Percentiles rank a stretch among this genome's conserved stretches.
Evolutionary conservation across 2,329 filamentous ascomycete genomes (phyloP).

Genomic region (Aspergillus proliferans): DNA sequence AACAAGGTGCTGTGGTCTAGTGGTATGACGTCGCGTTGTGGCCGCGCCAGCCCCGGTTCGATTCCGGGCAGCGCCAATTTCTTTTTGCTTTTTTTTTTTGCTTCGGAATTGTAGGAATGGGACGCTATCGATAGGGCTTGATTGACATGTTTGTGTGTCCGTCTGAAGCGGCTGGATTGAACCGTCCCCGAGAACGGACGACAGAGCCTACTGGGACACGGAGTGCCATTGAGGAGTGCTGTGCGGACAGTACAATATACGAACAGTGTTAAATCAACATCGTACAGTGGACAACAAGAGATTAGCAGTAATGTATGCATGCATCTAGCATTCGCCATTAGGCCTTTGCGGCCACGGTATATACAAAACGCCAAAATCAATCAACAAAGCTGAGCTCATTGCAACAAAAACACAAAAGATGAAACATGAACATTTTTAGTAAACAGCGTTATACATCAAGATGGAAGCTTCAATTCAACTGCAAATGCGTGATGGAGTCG

Average conservation of each 20-base stretch:
- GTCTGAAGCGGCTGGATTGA: too few relatives aligned
- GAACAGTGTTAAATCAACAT: too few relatives aligned
- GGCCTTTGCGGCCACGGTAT: neutral
- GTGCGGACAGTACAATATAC: too few relatives aligned
- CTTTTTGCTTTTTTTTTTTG: neutral
- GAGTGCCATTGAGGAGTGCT: too few relatives aligned
- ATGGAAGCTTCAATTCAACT: neutral
- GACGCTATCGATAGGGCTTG: too few relatives aligned
- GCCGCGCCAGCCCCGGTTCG: neutral
- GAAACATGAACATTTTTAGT: neutral
- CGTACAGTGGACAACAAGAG: too few relatives aligned
- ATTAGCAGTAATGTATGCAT: too few relatives aligned
- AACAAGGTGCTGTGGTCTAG: slow-evolving; percentile 1
- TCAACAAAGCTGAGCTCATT: neutral
- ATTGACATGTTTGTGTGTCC: too few relatives aligned
- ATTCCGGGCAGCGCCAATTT: neutral
- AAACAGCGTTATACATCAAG: neutral
- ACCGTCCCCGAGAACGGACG: too few relatives aligned
- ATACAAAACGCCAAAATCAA: neutral
- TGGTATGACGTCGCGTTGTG: slow-evolving; percentile 1
- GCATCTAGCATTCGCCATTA: too few relatives aligned
- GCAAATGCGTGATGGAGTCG: neutral
- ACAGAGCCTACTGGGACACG: too few relatives aligned
- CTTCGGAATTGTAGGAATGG: neutral
- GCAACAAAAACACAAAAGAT: neutral